Percentiles rank a stretch among this genome's conserved stretches.
These are phyloP conservation scores for Bruguiera gymnorhiza DNA, from an alignment of 345 rosid genomes.

Conservation along the genomic window DNA sequence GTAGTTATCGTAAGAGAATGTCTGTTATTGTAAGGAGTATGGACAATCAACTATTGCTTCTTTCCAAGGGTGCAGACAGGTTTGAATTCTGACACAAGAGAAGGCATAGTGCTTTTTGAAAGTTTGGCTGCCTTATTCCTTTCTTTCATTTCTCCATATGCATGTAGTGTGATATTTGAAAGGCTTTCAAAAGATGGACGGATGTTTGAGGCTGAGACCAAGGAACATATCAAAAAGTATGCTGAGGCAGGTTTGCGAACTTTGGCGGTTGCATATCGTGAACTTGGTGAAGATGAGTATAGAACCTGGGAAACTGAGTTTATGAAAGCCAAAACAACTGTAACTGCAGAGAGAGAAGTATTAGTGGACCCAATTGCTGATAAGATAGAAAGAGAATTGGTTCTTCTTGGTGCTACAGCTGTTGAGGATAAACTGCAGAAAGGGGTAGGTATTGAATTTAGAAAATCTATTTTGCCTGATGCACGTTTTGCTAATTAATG, in stretches of 20 bases:
- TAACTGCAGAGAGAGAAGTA: conserved; percentile 53
- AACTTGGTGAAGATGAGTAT: conserved; percentile 62
- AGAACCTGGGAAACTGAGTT: conserved; percentile 55
- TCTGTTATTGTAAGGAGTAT: conserved; percentile 73
- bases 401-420: conserved; percentile 93
- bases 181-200: conserved; percentile 58
- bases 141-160: conserved; percentile 10
- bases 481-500: too few species aligned
- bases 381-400: conserved; percentile 59
- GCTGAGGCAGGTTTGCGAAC: conserved; percentile 78
- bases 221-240: conserved; percentile 51
- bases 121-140: conserved; percentile 13
- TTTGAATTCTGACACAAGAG: conserved; percentile 21
- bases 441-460: conserved; percentile 48
- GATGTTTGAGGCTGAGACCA: conserved; percentile 50
- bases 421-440: conserved; percentile 91
- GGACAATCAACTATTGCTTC: conserved; percentile 56
- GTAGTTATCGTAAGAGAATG: conserved; percentile 83
- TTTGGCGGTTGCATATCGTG: conserved; percentile 69
- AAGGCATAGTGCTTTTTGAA: conserved; percentile 11
- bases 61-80: conserved; percentile 96
- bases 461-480: too few species aligned
- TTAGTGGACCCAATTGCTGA: conserved; percentile 53
- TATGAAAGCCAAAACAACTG: conserved; percentile 48
- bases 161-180: conserved; percentile 66